Percentiles rank a stretch among this genome's conserved stretches.
These are phyloP conservation scores for Phylloporus gajari DNA, from an alignment of 1,284 basidiomycete species.

Conservation along the genomic window DNA sequence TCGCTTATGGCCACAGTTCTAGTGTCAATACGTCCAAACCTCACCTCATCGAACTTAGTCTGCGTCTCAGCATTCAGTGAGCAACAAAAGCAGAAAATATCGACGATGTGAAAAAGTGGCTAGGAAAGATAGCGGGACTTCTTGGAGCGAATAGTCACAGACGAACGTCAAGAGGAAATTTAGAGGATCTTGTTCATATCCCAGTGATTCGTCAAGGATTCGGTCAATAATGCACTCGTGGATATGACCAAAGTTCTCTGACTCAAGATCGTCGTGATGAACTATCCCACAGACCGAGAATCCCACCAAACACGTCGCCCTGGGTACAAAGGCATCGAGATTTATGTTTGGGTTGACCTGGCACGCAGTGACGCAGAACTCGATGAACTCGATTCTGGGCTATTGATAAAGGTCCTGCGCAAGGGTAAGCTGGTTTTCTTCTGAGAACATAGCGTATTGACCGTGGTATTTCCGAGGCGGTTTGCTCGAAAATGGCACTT, in stretches of 20 bases:
- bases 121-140: conserved; percentile 49
- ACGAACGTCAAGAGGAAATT: conserved; percentile 91
- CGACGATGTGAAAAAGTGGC: conserved; percentile 72
- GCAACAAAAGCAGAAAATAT: too few species aligned
- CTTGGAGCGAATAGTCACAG: conserved; percentile 88
- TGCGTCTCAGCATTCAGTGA: too few species aligned
- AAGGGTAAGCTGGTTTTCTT: conserved; percentile 14
- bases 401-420: conserved; percentile 74
- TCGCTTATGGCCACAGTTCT: too few species aligned
- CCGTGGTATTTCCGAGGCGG: conserved; percentile 86
- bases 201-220: conserved; percentile 74
- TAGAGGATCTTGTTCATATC: conserved; percentile 76
- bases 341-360: conserved; percentile 82
- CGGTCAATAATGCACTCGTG: conserved; percentile 87
- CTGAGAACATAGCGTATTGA: conserved; percentile 70
- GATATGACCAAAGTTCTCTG: conserved; percentile 90
- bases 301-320: conserved; percentile 89
- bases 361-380: conserved; percentile 79
- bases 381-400: conserved; percentile 82
- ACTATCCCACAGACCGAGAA: conserved; percentile 5
- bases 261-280: conserved; percentile 4
- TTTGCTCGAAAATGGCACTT: conserved; percentile 87
- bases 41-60: too few species aligned
- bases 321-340: conserved; percentile 96
- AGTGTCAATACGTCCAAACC: too few species aligned